Base-by-base conservation (phyloP, 73 alveolate species). In the Halteria grandinella region DNA sequence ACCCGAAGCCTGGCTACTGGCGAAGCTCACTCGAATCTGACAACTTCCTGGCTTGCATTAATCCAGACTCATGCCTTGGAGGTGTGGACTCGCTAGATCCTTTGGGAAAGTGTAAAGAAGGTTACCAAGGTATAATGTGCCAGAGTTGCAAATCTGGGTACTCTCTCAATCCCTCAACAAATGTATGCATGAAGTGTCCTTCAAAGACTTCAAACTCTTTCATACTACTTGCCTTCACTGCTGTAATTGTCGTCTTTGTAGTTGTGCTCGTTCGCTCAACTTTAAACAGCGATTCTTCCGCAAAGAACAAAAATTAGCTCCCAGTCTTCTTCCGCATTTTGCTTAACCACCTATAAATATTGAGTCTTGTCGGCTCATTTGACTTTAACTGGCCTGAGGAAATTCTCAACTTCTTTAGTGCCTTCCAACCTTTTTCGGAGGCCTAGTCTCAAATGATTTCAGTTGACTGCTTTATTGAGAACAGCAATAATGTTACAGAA, bases 101-200 rank as follows among this genome's bases (percentile, higher is more conserved):
- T 57, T 72, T 75, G 4, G 93, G 93, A 32, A 70, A 78, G 24
- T 85, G 93, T 53, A 48, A 32, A 5, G 75, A 62, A 25, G 90
- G 89, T 8, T 85, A 85, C 55, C 51, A 36, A 31, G 87, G 93
- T 3, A 64, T 63, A 10, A 14, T 85, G 55, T 85, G 93, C 45
- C 59, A 51, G 37, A 75, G 75, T 15, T 85, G 93, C 58, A 20
- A 63, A 31, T 60, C 69, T 32, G 89, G 89, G 11, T 85, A 85
- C n/a, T n/a, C 43, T 54, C 86, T 0, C 18, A 59, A 40, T 18
- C 78, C 4, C 77, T 71, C 25, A 59, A 49, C 24, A n/a, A 39
- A 55, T 44, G 70, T 39, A 15, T 85, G 93, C 29, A 28, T 15
- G 24, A 15, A 4, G 10, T 85, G 93, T 32, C 93, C 93, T 32